Evolutionary conservation across 1,284 basidiomycete species (phyloP).

Genomic region (Irpex sp.): DNA sequence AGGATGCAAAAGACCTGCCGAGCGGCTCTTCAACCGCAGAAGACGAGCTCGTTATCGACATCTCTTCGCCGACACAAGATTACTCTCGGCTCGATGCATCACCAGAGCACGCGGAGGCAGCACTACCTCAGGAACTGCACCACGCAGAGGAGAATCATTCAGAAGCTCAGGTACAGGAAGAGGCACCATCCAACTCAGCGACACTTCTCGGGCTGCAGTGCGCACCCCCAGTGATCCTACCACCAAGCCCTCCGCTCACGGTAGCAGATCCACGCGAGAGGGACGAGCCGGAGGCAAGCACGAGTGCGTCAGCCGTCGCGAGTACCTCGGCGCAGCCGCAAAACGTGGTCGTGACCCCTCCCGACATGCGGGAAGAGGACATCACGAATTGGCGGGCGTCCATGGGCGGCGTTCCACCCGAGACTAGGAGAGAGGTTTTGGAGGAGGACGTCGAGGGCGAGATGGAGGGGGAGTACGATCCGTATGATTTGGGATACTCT

Average conservation of each 20-base stretch:
- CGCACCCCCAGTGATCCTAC: slow-evolving; percentile 13
- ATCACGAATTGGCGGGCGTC: slow-evolving; percentile 22
- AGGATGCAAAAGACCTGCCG: neutral
- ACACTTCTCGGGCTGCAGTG: slow-evolving; percentile 8
- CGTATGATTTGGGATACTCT: slow-evolving; percentile 18
- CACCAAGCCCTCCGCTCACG: slow-evolving; percentile 21
- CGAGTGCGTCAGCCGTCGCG: slow-evolving; percentile 13
- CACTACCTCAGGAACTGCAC: neutral
- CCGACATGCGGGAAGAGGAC: slow-evolving; percentile 25
- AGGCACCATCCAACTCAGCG: neutral
- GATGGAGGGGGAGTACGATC: slow-evolving; percentile 11
- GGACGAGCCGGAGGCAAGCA: slow-evolving; percentile 12
- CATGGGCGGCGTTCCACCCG: slow-evolving; percentile 9
- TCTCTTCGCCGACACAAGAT: slow-evolving; percentile 1
- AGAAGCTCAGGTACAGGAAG: slow-evolving; percentile 3
- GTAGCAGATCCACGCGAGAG: slow-evolving; percentile 11
- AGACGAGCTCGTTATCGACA: neutral
- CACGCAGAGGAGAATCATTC: neutral
- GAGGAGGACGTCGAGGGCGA: slow-evolving; percentile 12
- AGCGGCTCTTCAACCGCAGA: neutral
- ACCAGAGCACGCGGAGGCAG: neutral
- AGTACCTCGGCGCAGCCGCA: slow-evolving; percentile 6
- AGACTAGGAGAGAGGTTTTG: slow-evolving; percentile 4
- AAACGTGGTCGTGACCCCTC: slow-evolving; percentile 1
- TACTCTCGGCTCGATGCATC: neutral